Conservation (phyloP, 139 green algal genomes). For the Nannochloris sp. region DNA sequence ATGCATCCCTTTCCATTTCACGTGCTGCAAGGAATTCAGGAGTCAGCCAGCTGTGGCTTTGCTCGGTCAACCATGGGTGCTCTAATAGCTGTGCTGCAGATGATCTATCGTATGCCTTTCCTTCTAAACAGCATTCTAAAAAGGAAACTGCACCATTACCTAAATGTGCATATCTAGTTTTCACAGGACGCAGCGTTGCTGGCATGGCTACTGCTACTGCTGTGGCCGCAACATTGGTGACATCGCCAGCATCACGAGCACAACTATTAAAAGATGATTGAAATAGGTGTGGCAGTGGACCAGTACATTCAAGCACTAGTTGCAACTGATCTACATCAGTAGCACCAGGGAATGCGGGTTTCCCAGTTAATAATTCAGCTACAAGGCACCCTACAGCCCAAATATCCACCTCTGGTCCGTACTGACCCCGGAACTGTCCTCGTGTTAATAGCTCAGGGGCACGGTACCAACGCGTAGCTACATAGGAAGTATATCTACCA, state of each 20-base stretch:
- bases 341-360: conserved; percentile 79
- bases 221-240: background rate
- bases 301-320: conserved; percentile 42
- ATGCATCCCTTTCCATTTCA: background rate
- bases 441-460: conserved; percentile 78
- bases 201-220: background rate
- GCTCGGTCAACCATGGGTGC: background rate
- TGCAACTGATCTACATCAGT: conserved; percentile 86
- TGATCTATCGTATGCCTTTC: background rate
- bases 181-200: background rate
- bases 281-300: too few relatives aligned
- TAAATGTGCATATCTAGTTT: background rate
- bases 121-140: background rate
- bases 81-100: background rate
- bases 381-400: conserved; percentile 84
- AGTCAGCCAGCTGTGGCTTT: background rate
- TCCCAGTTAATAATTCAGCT: conserved; percentile 70
- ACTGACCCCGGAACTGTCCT: conserved; percentile 43
- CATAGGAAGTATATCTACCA: conserved; percentile 46
- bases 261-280: too few relatives aligned
- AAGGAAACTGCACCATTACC: background rate
- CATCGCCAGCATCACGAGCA: too few relatives aligned
- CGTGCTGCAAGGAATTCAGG: background rate
- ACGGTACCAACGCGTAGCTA: conserved; percentile 87
- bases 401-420: conserved; percentile 75